Conservation (phyloP, 1,139 yeast species). For the Nakaseomyces kungkrabaensis region DNA sequence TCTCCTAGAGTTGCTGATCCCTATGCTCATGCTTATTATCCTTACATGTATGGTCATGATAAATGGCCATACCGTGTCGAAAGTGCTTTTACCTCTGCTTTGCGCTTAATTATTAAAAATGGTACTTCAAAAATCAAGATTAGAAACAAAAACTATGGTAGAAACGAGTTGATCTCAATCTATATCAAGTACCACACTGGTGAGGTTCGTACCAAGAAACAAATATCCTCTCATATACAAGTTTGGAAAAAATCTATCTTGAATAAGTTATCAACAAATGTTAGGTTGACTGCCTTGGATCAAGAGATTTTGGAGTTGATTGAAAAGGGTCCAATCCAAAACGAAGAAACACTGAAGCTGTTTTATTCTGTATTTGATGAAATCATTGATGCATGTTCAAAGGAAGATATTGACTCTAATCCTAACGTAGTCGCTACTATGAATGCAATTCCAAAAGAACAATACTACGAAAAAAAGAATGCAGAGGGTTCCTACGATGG, state of each 20-base stretch:
- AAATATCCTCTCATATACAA: constrained; percentile 87
- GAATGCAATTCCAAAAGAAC: not conserved
- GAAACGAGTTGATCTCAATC: constrained; percentile 85
- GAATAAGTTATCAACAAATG: constrained; percentile 18
- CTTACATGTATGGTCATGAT: constrained; percentile 11
- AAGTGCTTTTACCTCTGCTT: constrained; percentile 76
- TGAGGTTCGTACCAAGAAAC: constrained; percentile 75
- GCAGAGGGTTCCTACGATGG: not conserved
- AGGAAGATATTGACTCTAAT: not conserved
- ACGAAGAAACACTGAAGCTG: constrained; percentile 12
- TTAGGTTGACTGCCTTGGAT: constrained; percentile 17
- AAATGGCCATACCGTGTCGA: constrained; percentile 56
- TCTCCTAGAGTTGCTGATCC: not conserved
- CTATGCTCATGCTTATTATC: not conserved
- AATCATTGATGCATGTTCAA: constrained; percentile 13
- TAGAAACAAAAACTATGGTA: constrained; percentile 77
- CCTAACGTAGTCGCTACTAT: not conserved
- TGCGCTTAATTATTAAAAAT: constrained; percentile 73
- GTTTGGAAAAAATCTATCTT: constrained; percentile 37
- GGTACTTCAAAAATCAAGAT: constrained; percentile 81
- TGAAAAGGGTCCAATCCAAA: constrained; percentile 26
- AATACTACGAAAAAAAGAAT: not conserved
- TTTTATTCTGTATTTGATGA: constrained; percentile 21
- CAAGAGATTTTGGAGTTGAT: constrained; percentile 21
- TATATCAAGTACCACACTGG: constrained; percentile 73